These are phyloP conservation scores for Neurospora sp. DNA, from an alignment of 495 filamentous ascomycete species.

Conservation along the genomic window DNA sequence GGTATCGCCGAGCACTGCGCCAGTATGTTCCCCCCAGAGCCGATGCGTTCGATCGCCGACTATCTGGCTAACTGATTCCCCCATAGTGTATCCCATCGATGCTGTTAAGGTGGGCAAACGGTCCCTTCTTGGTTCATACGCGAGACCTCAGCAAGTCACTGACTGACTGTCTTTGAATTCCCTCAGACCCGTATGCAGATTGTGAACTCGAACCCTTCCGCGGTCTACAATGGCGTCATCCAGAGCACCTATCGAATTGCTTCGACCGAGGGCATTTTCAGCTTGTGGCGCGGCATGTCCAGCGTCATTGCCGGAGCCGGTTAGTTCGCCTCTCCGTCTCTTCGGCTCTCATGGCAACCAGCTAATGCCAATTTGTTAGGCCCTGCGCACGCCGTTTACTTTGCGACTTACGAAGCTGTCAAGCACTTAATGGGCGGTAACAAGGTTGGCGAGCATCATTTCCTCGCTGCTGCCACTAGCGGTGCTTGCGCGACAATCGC, in stretches of 20 bases:
- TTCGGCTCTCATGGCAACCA: slow-evolving; percentile 2
- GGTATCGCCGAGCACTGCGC: slow-evolving; percentile 59
- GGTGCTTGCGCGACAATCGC: slow-evolving; percentile 92
- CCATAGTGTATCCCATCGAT: slow-evolving; percentile 95
- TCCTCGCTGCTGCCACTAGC: slow-evolving; percentile 81
- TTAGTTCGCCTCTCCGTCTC: slow-evolving; percentile 31
- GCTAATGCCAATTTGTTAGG: slow-evolving; percentile 42
- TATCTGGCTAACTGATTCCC: slow-evolving; percentile 42
- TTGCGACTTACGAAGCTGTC: slow-evolving; percentile 93
- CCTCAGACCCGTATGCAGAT: slow-evolving; percentile 93
- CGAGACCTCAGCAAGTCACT: slow-evolving; percentile 1
- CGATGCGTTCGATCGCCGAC: background rate
- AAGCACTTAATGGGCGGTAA: slow-evolving; percentile 96
- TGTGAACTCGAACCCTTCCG: slow-evolving; percentile 73
- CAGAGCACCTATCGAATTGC: slow-evolving; percentile 89
- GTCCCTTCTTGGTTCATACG: background rate
- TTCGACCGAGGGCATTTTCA: slow-evolving; percentile 74
- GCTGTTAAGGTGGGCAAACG: slow-evolving; percentile 73
- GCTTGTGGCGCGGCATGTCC: slow-evolving; percentile 92
- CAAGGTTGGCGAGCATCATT: slow-evolving; percentile 78
- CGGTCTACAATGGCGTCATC: slow-evolving; percentile 81
- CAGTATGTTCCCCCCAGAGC: slow-evolving; percentile 41
- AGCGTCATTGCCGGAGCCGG: slow-evolving; percentile 94
- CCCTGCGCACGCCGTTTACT: slow-evolving; percentile 95
- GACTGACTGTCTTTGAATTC: slow-evolving; percentile 14